Conservation (phyloP, 345 rosid genomes). For the Fremontodendron californicum region DNA sequence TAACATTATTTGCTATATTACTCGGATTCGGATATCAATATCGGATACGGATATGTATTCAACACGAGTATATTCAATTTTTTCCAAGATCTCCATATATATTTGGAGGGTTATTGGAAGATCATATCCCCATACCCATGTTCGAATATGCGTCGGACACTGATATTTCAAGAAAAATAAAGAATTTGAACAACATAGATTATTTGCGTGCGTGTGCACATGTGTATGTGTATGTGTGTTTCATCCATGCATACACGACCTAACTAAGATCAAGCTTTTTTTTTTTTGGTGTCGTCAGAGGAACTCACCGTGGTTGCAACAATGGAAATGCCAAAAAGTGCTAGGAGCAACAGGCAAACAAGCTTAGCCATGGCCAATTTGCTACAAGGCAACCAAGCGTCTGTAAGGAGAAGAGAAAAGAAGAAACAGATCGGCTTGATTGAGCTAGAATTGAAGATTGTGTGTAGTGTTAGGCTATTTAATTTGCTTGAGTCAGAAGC, state of each 20-base stretch:
- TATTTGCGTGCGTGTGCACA: no score
- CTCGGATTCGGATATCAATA: no score
- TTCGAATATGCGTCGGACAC: no score
- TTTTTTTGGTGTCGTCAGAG: not conserved
- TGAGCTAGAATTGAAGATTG: not conserved
- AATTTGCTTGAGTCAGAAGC: not conserved
- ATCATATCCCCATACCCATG: no score
- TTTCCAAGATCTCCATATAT: no score
- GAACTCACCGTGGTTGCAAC: conserved; percentile 17
- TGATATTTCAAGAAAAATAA: no score
- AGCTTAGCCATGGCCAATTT: conserved; percentile 19
- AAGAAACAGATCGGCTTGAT: not conserved
- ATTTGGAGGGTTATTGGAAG: no score
- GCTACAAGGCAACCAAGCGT: not conserved
- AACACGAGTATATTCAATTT: no score
- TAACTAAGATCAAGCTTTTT: not conserved
- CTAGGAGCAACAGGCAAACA: conserved; percentile 14
- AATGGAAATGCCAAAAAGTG: conserved; percentile 23
- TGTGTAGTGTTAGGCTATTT: not conserved
- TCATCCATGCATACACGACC: not conserved
- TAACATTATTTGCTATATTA: not conserved
- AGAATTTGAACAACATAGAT: no score
- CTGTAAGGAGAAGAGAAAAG: not conserved
- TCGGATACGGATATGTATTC: no score
- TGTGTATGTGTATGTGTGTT: not conserved